These are phyloP conservation scores for Aurantiochytrium sp. DNA, from an alignment of 108 stramenopile species.

Conservation along the genomic window DNA sequence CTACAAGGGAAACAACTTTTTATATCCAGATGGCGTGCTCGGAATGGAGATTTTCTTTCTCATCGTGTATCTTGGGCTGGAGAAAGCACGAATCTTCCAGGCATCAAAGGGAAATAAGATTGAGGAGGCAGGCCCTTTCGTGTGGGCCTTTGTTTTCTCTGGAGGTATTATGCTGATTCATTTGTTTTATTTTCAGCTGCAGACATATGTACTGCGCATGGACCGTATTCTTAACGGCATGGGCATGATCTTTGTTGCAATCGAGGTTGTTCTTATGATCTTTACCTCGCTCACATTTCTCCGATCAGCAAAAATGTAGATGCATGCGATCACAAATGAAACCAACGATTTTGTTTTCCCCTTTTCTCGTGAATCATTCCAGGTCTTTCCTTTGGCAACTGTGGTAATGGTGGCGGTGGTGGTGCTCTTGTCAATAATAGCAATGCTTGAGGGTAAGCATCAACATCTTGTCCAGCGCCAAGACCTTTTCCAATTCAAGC, in stretches of 20 bases:
- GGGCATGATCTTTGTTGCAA: not conserved
- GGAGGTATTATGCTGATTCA: not conserved
- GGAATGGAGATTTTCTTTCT: not conserved
- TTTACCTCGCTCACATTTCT: not conserved
- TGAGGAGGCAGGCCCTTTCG: not conserved
- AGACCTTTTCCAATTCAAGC: too few species aligned
- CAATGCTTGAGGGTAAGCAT: too few species aligned
- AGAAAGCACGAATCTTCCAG: not conserved
- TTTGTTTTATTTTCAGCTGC: not conserved
- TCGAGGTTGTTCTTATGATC: not conserved
- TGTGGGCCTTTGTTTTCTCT: not conserved
- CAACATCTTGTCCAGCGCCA: too few species aligned
- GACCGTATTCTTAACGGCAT: conserved; percentile 4
- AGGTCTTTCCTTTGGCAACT: too few species aligned
- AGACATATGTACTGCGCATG: conserved; percentile 12
- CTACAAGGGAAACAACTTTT: not conserved
- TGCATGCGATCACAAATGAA: too few species aligned
- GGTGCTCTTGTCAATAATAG: too few species aligned
- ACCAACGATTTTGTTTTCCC: too few species aligned
- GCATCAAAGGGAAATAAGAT: conserved; percentile 12
- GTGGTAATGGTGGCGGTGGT: too few species aligned
- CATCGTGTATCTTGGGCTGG: not conserved
- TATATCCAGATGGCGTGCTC: not conserved
- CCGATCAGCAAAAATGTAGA: not conserved
- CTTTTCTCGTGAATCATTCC: too few species aligned